Evolutionary conservation across 225 moss, liverwort and hornwort species (phyloP), one percentile per base, ranked within the genome.

Genomic region (Rhytidiadelphus loreus): DNA sequence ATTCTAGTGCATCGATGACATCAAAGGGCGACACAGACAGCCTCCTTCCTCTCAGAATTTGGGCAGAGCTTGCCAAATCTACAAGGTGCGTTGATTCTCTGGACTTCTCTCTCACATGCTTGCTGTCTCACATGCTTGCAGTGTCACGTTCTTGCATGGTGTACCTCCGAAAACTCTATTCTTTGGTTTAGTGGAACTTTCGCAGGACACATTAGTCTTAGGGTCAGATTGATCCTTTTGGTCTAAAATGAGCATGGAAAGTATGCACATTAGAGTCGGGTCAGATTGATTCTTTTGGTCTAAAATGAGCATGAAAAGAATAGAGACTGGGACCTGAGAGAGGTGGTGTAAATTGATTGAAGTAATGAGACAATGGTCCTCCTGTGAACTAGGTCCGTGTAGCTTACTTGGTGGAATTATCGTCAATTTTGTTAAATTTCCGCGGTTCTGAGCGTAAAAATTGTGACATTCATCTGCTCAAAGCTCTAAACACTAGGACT

Each of bases 1-100:
- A 96, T 83, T 99, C 98, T 61, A 87, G 73, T 85, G 98, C 97
- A 73, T 92, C 95, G 44, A 99, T 99, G 98, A 94, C 95, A 55
- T 97, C 96, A 39, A 92, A 85, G 29, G 97, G 98, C 53, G 97
- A 99, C 84, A 83, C 90, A 69, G 98, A 97, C 88, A 91, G 96
- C 93, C 94, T 99, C 71, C 96, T 99, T 65, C 95, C 96, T 57
- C 92, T 95, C 44, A 48, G 57, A 53, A 88, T 93, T 68, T 99
- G 96, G 95, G 91, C 93, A 39, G 89, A 90, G 84, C 89, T 99
- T 85, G 95, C 96, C 62, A 90, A 92, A 61, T 90, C 93, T 77
- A 88, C 89, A 46, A 92, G 96, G 96, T 98, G 85, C 73, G 83
- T 83, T 59, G 17, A 61, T 82, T 46, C 55, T 22, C 57, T 62